A percentile compares a stretch with the other conserved stretches of the same genome.
Evolutionary conservation across 345 rosid species (phyloP).

Genomic region (Triadica sebifera): DNA sequence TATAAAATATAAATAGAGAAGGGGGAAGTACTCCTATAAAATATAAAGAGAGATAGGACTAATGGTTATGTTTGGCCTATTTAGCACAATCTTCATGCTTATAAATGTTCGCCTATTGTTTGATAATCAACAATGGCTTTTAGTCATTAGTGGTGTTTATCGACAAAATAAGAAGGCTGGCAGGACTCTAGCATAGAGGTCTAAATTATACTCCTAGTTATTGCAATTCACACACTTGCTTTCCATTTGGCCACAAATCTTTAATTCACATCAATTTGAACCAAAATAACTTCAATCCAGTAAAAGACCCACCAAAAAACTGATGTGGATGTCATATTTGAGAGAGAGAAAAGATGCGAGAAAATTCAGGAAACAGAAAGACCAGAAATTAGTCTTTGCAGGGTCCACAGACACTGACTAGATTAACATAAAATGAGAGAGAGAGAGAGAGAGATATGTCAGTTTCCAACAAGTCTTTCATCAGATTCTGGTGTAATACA

Average conservation of each 20-base stretch:
- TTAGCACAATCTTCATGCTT: not conserved
- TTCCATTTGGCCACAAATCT: no score
- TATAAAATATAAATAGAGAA: not conserved
- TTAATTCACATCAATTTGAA: no score
- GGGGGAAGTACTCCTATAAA: not conserved
- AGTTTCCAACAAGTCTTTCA: not conserved
- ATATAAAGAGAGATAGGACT: not conserved
- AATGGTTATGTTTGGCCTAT: not conserved
- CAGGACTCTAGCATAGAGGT: not conserved
- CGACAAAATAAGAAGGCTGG: not conserved
- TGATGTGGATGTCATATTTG: no score
- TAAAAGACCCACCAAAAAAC: no score
- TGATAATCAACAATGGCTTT: not conserved
- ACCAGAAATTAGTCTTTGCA: no score
- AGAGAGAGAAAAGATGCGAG: no score
- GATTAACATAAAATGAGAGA: not conserved
- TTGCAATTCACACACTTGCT: no score
- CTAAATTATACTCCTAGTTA: no score
- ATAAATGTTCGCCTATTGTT: not conserved
- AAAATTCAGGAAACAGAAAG: no score
- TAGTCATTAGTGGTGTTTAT: not conserved
- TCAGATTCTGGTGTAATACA: not conserved
- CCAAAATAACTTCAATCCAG: no score
- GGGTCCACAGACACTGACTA: no score
- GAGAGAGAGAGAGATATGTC: not conserved